These are phyloP conservation scores for Pyrus communis DNA, from an alignment of 306 rosid species.

Conservation along the genomic window DNA sequence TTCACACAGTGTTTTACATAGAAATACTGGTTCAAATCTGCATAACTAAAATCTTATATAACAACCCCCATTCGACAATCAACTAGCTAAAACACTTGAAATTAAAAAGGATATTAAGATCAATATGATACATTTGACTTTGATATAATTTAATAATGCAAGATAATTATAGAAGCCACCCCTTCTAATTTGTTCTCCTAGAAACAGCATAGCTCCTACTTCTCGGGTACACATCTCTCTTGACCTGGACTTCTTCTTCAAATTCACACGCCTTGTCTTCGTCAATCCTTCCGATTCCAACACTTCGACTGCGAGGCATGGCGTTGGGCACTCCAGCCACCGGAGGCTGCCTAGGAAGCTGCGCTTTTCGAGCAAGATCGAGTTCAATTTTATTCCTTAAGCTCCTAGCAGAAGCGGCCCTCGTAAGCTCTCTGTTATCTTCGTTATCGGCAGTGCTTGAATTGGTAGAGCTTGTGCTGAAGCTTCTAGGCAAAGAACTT, in stretches of 20 bases:
- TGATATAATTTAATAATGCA: not conserved
- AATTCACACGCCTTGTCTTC: constrained; percentile 51
- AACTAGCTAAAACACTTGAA: not conserved
- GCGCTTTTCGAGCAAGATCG: not conserved
- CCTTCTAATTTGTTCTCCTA: constrained; percentile 7
- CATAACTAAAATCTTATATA: not conserved
- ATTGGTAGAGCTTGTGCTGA: constrained; percentile 22
- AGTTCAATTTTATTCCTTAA: not conserved
- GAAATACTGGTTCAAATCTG: not conserved
- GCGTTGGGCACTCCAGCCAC: not conserved
- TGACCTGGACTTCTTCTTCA: constrained; percentile 20
- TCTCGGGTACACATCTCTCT: constrained; percentile 16
- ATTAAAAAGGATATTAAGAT: not conserved
- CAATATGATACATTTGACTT: not conserved
- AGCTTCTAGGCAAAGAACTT: constrained; percentile 34
- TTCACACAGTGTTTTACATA: too few species aligned
- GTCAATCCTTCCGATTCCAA: constrained; percentile 52
- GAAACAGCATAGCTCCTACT: constrained; percentile 45
- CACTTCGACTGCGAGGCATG: constrained; percentile 7
- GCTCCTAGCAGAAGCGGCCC: constrained; percentile 25
- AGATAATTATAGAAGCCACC: not conserved
- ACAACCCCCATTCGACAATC: not conserved
- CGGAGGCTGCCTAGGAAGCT: not conserved
- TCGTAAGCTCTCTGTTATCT: constrained; percentile 42
- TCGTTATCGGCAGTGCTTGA: not conserved